Percentiles rank a stretch among this genome's conserved stretches.
Evolutionary conservation across 2,329 filamentous ascomycete genomes (phyloP).

Genomic region (Bipolaris gigantea): DNA sequence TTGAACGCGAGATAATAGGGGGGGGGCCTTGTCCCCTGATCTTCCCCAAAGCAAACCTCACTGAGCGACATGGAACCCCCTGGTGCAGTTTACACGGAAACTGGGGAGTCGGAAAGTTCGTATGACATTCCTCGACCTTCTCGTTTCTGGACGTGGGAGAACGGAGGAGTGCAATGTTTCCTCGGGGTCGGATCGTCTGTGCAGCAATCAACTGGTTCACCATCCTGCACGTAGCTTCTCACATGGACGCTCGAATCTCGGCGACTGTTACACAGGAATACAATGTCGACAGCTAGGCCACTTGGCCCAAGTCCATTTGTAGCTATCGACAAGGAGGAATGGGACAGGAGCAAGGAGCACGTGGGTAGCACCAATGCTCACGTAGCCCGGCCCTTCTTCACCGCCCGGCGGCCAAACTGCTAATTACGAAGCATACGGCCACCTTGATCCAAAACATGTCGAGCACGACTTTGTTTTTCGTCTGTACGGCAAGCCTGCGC

Average conservation of each 20-base stretch:
- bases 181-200: slow-evolving; percentile 9
- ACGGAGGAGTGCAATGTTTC: neutral
- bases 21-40: slow-evolving; percentile 1
- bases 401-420: slow-evolving; percentile 12
- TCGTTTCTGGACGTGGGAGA: too few relatives aligned
- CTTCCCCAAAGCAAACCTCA: neutral
- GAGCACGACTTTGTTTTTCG: neutral
- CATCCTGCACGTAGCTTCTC: neutral
- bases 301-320: slow-evolving; percentile 13
- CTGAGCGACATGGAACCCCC: neutral
- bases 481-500: slow-evolving; percentile 12
- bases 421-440: neutral
- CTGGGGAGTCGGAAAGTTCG: neutral
- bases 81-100: neutral
- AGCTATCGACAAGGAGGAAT: neutral
- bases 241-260: slow-evolving; percentile 5
- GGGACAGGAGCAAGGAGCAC: slow-evolving; percentile 2
- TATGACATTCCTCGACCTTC: too few relatives aligned
- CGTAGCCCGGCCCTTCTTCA: slow-evolving; percentile 13
- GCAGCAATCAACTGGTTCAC: neutral
- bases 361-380: slow-evolving; percentile 13
- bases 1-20: neutral
- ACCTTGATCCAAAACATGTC: slow-evolving; percentile 3
- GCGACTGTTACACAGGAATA: slow-evolving; percentile 5
- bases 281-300: neutral